Base-by-base conservation (phyloP, 352 stramenopile species). In the Phytophthora citrophthora region DNA sequence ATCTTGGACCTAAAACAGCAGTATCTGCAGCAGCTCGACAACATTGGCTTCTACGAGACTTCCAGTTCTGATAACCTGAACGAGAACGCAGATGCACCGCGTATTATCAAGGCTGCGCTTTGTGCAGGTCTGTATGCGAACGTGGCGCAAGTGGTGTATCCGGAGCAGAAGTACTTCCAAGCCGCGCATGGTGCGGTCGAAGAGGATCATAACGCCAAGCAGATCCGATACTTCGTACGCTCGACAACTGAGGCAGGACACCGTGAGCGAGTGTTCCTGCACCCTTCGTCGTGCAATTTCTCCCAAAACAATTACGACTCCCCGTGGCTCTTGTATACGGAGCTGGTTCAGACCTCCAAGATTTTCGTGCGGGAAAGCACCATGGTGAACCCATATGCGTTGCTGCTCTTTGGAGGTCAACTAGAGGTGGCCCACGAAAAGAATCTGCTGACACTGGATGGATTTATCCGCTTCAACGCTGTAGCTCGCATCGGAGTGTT, bases 401-500 rank as follows among this genome's bases (percentile, higher is more conserved):
- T 99, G 49, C 77, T 99, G 26, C 82, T 99, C 13, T 99, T 99
- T 76, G 97, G 97, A 18, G 98, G 98, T n/a, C 71, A 71, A 5
- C 68, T 99, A 27, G 88, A 95, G 7, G 90, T 99, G 2, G 79
- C 90, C 31, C 94, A 98, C 68, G 93, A 96, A 57, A 93, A 98
- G 69, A 93, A 94, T 27, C 57, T 90, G 48, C 67, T 98, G 15
- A 76, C 56, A 0, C 54, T 97, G 2, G 92, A 98, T 54, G 57
- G 90, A 2, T 99, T 96, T 90, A 92, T 99, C 34, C 87, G 91
- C 20, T 99, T 99, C 63, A 72, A 96, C 20, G 91, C 96, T 43
- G 83, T 97, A 38, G 87, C 95, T 3, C 95, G 97, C 41, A 95
- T 98, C 31, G 97, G 94, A 18, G 97, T 98, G 36, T 81, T 99